Evolutionary conservation across 1,284 basidiomycete species (phyloP).

Genomic region (Sphaerobolus stellatus): DNA sequence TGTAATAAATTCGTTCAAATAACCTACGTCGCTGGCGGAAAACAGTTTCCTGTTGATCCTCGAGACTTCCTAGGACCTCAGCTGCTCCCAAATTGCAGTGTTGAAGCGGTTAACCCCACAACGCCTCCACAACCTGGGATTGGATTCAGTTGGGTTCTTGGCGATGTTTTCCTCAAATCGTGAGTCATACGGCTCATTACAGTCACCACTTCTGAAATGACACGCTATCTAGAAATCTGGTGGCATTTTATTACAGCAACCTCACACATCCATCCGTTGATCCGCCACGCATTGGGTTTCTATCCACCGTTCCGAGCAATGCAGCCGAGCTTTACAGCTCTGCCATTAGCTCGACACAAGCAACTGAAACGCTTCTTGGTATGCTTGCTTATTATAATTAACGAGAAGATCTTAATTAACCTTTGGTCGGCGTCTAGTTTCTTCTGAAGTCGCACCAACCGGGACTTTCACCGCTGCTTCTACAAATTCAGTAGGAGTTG

Average conservation of each 20-base stretch:
- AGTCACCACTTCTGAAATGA: neutral
- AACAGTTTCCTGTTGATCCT: conserved; percentile 15
- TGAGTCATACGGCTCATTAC: conserved; percentile 14
- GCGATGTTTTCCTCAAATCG: conserved; percentile 6
- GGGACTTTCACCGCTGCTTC: neutral
- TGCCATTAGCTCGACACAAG: conserved; percentile 31
- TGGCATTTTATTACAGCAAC: conserved; percentile 65
- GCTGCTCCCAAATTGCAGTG: conserved; percentile 35
- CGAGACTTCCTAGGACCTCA: conserved; percentile 8
- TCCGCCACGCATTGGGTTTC: conserved; percentile 63
- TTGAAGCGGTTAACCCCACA: conserved; percentile 50
- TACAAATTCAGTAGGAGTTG: neutral
- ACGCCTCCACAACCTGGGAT: conserved; percentile 44
- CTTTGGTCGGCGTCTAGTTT: neutral
- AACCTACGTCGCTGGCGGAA: conserved; percentile 12
- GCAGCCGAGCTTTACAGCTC: conserved; percentile 40
- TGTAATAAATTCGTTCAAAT: conserved; percentile 1
- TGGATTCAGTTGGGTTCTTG: conserved; percentile 7
- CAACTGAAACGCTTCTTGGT: conserved; percentile 41
- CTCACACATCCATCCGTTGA: conserved; percentile 60
- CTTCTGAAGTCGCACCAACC: neutral
- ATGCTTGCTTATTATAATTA: conserved; percentile 5
- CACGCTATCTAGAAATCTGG: conserved; percentile 41
- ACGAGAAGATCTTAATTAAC: neutral
- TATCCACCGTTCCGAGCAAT: conserved; percentile 61